A percentile compares a stretch with the other conserved stretches of the same genome.
Conservation (phyloP, 2,329 filamentous ascomycete species). For the Exophiala xenobiotica region DNA sequence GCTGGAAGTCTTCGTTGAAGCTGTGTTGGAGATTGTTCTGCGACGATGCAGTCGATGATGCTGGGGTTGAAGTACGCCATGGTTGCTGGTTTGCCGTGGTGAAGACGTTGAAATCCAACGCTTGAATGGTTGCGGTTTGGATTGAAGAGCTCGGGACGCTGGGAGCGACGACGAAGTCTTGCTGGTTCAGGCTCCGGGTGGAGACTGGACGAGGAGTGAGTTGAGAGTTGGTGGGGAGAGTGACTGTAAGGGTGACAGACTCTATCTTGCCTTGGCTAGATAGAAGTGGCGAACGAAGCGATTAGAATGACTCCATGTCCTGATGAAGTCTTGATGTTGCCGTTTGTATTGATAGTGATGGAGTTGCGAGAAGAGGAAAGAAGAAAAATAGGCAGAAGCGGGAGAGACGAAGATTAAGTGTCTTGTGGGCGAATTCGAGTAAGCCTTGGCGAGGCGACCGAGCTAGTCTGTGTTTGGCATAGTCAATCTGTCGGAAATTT, state of each 20-base stretch:
- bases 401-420: conserved; percentile 7
- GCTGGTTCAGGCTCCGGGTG: conserved; percentile 34
- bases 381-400: conserved; percentile 29
- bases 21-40: conserved; percentile 26
- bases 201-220: conserved; percentile 31
- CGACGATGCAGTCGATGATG: conserved; percentile 34
- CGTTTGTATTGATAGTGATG: conserved; percentile 21
- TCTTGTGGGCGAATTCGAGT: not conserved
- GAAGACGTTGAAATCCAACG: conserved; percentile 37
- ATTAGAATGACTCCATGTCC: conserved; percentile 35
- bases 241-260: conserved; percentile 15
- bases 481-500: no score
- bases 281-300: conserved; percentile 21
- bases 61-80: conserved; percentile 38
- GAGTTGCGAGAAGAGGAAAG: conserved; percentile 16
- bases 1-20: conserved; percentile 37
- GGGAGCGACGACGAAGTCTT: conserved; percentile 30
- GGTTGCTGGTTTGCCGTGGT: conserved; percentile 37
- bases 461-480: not conserved
- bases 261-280: conserved; percentile 36
- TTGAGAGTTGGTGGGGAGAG: conserved; percentile 30
- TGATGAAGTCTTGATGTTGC: conserved; percentile 31
- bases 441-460: conserved; percentile 17
- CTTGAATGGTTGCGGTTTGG: conserved; percentile 36
- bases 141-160: conserved; percentile 32